Base-by-base conservation (phyloP, 2,329 filamentous ascomycete genomes). In the Magnaporthales sp. region DNA sequence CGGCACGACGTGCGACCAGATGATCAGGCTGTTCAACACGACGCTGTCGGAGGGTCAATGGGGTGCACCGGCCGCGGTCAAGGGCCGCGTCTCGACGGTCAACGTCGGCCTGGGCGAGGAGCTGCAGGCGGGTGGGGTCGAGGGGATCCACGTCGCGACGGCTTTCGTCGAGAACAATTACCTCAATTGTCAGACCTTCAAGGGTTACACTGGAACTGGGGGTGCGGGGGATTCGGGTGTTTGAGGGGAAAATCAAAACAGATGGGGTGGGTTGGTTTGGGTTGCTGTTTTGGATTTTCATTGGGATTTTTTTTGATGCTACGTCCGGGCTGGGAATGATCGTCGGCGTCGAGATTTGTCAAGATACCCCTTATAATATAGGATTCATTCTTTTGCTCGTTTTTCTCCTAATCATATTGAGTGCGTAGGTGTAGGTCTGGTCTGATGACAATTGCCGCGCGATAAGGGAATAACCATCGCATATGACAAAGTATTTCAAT, bases 1-100 rank as follows among this genome's bases (percentile, higher is more conserved):
- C 67, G 80, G 84, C 64, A 81, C 78, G 5, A 74, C 73, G 27
- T 76, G 79, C 68, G 73, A 75, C 67, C 75, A 77, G 64, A 75
- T 76, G 72, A 73, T 76, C 62, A 74, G 76, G 15, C 68, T 77
- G 63, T 75, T 75, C 70, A 73, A 74, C 68, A 73, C 72, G 30
- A 70, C 71, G 51, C 69, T 75, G 68, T 73, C 71, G 22, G 64
- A 69, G 30, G 73, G 70, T 27, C 46, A 61, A 66, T 31, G 19
- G n/a, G 10, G 54, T 56, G 73, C 70, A 22, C 73, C 75, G 1
- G 68, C 67, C 26, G 54, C 71, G 8, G 74, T 76, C 0, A 64
- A 32, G 19, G 75, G 72, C 13, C 68, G 67, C 13, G 68, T 76
- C 5, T 67, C 58, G 26, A 71, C 74, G 5, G 71, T 2, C 5